Evolutionary conservation across 1,284 basidiomycete species (phyloP).

Genomic region (Cutaneotrichosporon sp.): DNA sequence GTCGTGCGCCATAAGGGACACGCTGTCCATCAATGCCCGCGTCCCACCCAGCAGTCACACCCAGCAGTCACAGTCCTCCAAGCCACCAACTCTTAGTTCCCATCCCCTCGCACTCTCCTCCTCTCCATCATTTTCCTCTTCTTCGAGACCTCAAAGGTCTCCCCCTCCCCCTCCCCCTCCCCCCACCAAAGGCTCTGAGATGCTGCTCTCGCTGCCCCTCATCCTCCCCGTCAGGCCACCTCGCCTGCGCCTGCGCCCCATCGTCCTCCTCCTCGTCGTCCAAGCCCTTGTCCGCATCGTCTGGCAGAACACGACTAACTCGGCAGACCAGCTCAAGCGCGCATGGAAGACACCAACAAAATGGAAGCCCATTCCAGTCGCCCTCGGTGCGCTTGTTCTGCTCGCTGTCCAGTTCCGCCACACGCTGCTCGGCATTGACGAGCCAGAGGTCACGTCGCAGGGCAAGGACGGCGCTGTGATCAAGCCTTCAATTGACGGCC

Average conservation of each 20-base stretch:
- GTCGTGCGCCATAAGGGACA: too few relatives aligned
- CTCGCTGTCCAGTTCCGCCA: constrained; percentile 72
- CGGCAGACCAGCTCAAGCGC: constrained; percentile 54
- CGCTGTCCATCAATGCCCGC: not conserved
- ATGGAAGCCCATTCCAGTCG: constrained; percentile 94
- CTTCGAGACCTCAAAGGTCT: not conserved
- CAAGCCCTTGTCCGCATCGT: constrained; percentile 6
- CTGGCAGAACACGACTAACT: constrained; percentile 11
- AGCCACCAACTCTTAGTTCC: not conserved
- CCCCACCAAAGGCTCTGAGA: constrained; percentile 4
- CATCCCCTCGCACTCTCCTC: not conserved
- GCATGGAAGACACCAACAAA: constrained; percentile 91
- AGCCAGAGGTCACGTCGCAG: constrained; percentile 47
- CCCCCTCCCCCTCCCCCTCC: not conserved
- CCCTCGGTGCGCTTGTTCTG: constrained; percentile 84
- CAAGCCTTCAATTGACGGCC: constrained; percentile 65
- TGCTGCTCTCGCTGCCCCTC: constrained; percentile 12
- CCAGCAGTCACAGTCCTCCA: not conserved
- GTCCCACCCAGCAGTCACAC: not conserved
- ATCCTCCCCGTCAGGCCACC: constrained; percentile 7
- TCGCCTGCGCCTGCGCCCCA: constrained; percentile 3
- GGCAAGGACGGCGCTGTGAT: constrained; percentile 70
- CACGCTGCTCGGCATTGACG: constrained; percentile 32
- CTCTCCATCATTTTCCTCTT: not conserved
- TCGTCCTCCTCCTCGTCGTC: constrained; percentile 9